Conservation (phyloP, 2,329 filamentous ascomycete species). For the Aureobasidium sp. region DNA sequence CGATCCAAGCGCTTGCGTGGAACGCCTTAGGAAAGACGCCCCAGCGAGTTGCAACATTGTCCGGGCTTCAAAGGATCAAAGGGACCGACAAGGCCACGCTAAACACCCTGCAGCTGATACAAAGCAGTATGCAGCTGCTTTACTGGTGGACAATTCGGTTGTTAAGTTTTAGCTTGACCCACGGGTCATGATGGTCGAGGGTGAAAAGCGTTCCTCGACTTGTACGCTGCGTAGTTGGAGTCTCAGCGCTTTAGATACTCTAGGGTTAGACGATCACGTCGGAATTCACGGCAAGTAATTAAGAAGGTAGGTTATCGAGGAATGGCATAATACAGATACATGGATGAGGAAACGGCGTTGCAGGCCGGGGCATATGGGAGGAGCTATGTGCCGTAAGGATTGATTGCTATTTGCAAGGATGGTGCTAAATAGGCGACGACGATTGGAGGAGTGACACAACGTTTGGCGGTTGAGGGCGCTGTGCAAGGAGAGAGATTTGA, state of each 20-base stretch:
- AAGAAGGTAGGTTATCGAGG: background rate
- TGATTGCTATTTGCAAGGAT: slow-evolving; percentile 12
- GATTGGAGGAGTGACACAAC: slow-evolving; percentile 1
- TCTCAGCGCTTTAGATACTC: background rate
- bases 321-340: background rate
- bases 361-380: background rate
- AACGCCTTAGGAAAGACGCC: slow-evolving; percentile 10
- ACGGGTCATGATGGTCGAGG: background rate
- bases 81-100: slow-evolving; percentile 7
- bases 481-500: slow-evolving; percentile 12
- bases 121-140: slow-evolving; percentile 11
- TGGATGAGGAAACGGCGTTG: slow-evolving; percentile 3
- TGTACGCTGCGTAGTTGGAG: background rate
- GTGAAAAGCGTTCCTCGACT: background rate
- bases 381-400: slow-evolving; percentile 8
- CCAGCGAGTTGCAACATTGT: slow-evolving; percentile 4
- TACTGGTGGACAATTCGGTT: slow-evolving; percentile 11
- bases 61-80: background rate
- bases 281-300: slow-evolving; percentile 2
- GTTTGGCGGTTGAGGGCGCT: slow-evolving; percentile 10
- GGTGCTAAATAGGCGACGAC: background rate
- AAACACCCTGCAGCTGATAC: slow-evolving; percentile 12
- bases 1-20: slow-evolving; percentile 14
- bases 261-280: background rate
- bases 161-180: slow-evolving; percentile 6